These are phyloP conservation scores for Termitomyces eurrhizus DNA, from an alignment of 768 basidiomycete genomes.

Conservation along the genomic window DNA sequence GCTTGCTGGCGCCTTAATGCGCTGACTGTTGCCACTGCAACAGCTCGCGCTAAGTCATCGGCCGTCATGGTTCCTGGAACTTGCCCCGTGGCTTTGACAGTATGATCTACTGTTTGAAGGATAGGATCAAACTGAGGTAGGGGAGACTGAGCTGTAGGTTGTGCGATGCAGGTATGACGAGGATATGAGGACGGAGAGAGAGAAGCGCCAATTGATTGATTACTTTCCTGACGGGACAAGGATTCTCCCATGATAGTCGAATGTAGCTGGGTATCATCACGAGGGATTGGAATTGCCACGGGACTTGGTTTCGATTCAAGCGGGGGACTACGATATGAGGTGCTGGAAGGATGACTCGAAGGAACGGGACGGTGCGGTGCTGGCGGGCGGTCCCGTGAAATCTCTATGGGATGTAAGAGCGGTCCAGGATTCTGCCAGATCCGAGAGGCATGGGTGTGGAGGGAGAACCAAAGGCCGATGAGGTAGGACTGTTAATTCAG, in stretches of 20 bases:
- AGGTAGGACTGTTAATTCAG: slow-evolving; percentile 78
- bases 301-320: slow-evolving; percentile 46
- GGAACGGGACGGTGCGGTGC: slow-evolving; percentile 57
- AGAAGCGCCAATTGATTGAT: slow-evolving; percentile 6
- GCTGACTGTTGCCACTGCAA: slow-evolving; percentile 91
- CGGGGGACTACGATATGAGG: slow-evolving; percentile 23
- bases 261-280: slow-evolving; percentile 10
- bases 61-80: slow-evolving; percentile 68
- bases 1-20: slow-evolving; percentile 80
- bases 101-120: slow-evolving; percentile 74
- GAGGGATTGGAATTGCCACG: slow-evolving; percentile 23
- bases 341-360: slow-evolving; percentile 15
- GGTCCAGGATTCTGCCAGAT: slow-evolving; percentile 99
- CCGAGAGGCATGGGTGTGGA: slow-evolving; percentile 95
- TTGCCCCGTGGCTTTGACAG: slow-evolving; percentile 58
- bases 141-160: slow-evolving; percentile 38
- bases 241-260: slow-evolving; percentile 2
- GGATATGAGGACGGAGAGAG: slow-evolving; percentile 40
- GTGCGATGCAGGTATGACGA: slow-evolving; percentile 58
- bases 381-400: slow-evolving; percentile 56
- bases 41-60: slow-evolving; percentile 91
- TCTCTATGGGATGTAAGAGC: slow-evolving; percentile 63
- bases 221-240: slow-evolving; percentile 5
- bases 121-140: slow-evolving; percentile 53
- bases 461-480: slow-evolving; percentile 97